Conservation (phyloP, 192 early-diverging fungal genomes). For the Helicostylum pulchrum region DNA sequence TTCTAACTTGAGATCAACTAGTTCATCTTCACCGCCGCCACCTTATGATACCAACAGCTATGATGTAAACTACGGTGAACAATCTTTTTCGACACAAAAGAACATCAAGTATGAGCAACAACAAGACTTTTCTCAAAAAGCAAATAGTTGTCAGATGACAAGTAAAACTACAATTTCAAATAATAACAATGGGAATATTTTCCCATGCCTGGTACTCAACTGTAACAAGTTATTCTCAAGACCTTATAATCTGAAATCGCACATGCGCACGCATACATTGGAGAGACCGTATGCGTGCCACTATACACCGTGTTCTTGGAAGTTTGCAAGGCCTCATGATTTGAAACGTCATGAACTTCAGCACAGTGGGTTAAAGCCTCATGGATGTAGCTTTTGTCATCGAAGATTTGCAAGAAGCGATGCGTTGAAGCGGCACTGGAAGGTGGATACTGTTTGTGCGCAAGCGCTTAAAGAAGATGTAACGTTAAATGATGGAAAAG, state of each 20-base stretch:
- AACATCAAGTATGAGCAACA: background rate
- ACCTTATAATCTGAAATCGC: conserved; percentile 76
- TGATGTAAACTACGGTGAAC: background rate
- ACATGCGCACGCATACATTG: conserved; percentile 68
- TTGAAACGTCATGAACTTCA: conserved; percentile 75
- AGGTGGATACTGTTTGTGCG: conserved; percentile 14
- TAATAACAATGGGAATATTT: background rate
- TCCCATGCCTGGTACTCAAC: conserved; percentile 22
- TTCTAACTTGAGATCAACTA: background rate
- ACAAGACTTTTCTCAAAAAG: background rate
- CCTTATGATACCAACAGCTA: background rate
- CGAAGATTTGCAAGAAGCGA: conserved; percentile 73
- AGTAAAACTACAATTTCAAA: background rate
- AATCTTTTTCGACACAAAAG: background rate
- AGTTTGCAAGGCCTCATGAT: conserved; percentile 72
- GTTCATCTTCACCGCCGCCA: background rate
- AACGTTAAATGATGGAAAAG: no score
- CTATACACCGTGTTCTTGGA: conserved; percentile 43
- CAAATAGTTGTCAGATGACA: background rate
- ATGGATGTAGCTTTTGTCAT: conserved; percentile 71
- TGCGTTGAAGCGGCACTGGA: conserved; percentile 61
- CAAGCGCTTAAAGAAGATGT: conserved; percentile 7
- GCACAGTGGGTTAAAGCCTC: conserved; percentile 71
- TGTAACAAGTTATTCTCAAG: conserved; percentile 53
- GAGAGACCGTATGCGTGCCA: conserved; percentile 69